Base-by-base conservation (phyloP, 352 stramenopile genomes). In the Pythium plurisporium region DNA sequence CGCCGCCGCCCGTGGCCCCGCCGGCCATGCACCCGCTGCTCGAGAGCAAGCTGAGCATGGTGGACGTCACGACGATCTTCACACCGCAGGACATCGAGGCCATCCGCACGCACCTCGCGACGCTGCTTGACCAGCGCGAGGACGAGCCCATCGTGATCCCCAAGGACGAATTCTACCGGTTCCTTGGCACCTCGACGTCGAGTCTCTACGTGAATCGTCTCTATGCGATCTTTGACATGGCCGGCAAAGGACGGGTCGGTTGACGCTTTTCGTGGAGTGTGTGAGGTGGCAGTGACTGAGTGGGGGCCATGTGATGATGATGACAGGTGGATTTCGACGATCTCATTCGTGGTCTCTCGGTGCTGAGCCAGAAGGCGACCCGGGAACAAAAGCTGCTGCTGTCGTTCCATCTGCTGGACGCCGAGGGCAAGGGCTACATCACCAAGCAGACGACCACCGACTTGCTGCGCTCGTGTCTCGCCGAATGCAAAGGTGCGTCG, bases 381-480 rank as follows among this genome's bases (percentile, higher is more conserved):
- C 82, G 82, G 42, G 85, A 94, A 65, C 82, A 94, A 59, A 94
- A 94, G 66, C 72, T 94, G 34, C 77, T 89, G 70, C 65, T 94
- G 47, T 90, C 85, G 33, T 94, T 94, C 69, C 87, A 91, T 50
- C 48, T 91, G 53, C 65, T 94, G 33, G 85, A 94, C 61, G 78
- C 77, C 0, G 67, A 89, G n/a, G 77, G 77, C 47, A 89, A 76
- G 33, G 85, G 85, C 1, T 92, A 82, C 55, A 94, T 94, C 59
- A 82, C 76, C 27, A 89, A 90, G 62, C 79, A 87, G 52, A 91
- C 82, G 60, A 94, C 85, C 29, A 92, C 79, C 23, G 76, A 89
- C 27, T 50, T 94, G 46, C 72, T 94, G 47, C 80, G 79, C 49
- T 94, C 85, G 40, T 94, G 85, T 70, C 70, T 94, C 12, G 74